Conservation (phyloP, 768 basidiomycete genomes). For the Tulasnella sp. region DNA sequence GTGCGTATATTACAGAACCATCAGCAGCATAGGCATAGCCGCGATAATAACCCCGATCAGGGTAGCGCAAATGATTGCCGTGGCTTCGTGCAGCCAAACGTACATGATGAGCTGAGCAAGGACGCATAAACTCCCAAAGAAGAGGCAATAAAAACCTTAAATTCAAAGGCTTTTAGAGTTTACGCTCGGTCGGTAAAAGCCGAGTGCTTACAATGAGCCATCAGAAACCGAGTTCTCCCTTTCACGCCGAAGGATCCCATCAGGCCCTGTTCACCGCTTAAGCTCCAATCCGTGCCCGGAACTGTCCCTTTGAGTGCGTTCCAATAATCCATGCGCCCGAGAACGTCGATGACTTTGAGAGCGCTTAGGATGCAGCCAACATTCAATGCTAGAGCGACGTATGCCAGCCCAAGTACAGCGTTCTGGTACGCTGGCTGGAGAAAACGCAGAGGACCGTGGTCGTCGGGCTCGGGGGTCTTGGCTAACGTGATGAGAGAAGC, state of each 20-base stretch:
- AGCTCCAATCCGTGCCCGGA: not conserved
- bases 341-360: not conserved
- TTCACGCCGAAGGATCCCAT: slow-evolving; percentile 3
- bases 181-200: not conserved
- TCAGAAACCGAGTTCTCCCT: not conserved
- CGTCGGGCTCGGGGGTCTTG: not conserved
- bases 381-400: not conserved
- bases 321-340: not conserved
- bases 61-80: not conserved
- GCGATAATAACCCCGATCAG: not conserved
- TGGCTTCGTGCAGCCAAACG: not conserved
- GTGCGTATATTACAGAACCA: not conserved
- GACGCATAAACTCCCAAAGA: not conserved
- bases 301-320: not conserved
- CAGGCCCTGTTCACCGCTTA: not conserved
- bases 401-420: not conserved
- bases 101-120: not conserved
- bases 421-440: not conserved
- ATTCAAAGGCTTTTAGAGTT: not conserved
- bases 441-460: not conserved
- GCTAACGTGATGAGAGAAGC: not conserved
- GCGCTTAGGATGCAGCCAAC: not conserved
- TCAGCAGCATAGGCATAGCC: not conserved
- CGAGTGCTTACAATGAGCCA: not conserved
- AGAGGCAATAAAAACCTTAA: slow-evolving; percentile 1